A percentile compares a stretch with the other conserved stretches of the same genome.
phyloP scores from a whole-genome alignment of 805 yeast species.

The Starmerella bacillaris region DNA sequence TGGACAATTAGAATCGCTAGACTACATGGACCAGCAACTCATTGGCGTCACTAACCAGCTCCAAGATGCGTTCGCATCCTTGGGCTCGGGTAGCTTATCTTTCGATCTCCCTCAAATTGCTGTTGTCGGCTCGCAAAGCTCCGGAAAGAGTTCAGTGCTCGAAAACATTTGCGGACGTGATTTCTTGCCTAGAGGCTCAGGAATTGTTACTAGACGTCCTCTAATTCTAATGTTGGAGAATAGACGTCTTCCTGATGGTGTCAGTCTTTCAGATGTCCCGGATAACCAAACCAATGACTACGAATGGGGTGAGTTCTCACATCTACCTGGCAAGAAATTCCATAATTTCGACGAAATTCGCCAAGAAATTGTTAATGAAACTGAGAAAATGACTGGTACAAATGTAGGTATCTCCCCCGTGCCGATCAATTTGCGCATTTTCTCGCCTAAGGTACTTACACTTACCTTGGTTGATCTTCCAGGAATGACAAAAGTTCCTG shows the following conservation, averaged over 20 bases:
- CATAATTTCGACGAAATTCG: constrained; percentile 79
- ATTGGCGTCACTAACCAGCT: constrained; percentile 70
- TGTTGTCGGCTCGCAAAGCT: constrained; percentile 85
- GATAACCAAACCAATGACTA: constrained; percentile 22
- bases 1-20: too few species aligned
- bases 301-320: constrained; percentile 98
- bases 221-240: constrained; percentile 65
- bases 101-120: constrained; percentile 86
- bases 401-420: constrained; percentile 73
- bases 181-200: constrained; percentile 81
- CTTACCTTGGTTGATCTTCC: constrained; percentile 92
- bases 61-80: constrained; percentile 92
- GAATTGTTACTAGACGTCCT: constrained; percentile 83
- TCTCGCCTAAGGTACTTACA: constrained; percentile 84
- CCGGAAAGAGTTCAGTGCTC: constrained; percentile 75
- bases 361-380: constrained; percentile 77
- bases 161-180: constrained; percentile 86
- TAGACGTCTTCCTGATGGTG: constrained; percentile 18
- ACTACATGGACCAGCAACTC: constrained; percentile 61
- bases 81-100: constrained; percentile 86
- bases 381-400: constrained; percentile 58
- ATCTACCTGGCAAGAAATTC: constrained; percentile 73
- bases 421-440: constrained; percentile 84
- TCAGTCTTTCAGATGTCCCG: constrained; percentile 14
- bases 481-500: constrained; percentile 94